These are phyloP conservation scores for Pseudocercospora macadamiae DNA, from an alignment of 2,329 filamentous ascomycete genomes.

Conservation along the genomic window DNA sequence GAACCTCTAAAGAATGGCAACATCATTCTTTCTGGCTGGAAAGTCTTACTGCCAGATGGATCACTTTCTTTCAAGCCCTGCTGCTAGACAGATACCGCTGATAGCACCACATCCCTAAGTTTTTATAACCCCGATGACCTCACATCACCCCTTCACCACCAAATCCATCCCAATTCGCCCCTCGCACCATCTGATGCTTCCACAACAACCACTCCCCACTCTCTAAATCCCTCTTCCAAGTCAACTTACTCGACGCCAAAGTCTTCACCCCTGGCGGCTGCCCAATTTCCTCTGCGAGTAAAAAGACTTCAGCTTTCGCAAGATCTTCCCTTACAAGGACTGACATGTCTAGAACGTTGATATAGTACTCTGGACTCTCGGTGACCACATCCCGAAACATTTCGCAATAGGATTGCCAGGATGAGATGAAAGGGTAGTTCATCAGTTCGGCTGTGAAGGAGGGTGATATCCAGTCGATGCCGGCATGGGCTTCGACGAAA, in stretches of 20 bases:
- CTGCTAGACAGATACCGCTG: too few relatives aligned
- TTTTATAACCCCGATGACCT: too few relatives aligned
- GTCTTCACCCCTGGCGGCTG: constrained; percentile 7
- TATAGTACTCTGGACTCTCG: not conserved
- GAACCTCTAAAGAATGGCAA: too few relatives aligned
- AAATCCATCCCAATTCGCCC: not conserved
- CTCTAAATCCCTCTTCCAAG: not conserved
- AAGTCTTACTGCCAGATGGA: too few relatives aligned
- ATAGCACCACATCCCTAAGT: too few relatives aligned
- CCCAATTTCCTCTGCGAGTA: not conserved
- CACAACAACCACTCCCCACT: not conserved
- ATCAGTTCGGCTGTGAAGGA: not conserved
- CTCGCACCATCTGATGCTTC: not conserved
- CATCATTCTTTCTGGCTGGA: too few relatives aligned
- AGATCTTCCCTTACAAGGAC: not conserved
- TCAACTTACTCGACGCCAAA: not conserved
- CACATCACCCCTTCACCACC: too few relatives aligned
- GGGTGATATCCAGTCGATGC: not conserved
- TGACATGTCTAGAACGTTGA: not conserved
- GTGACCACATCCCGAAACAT: not conserved
- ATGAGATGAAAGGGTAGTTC: not conserved
- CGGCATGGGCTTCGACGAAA: not conserved
- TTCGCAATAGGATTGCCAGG: not conserved
- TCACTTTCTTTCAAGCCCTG: too few relatives aligned
- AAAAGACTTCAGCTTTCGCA: not conserved